These are phyloP conservation scores for Pecoramyces ruminantium DNA, from an alignment of 192 early-diverging fungal species.

Conservation along the genomic window DNA sequence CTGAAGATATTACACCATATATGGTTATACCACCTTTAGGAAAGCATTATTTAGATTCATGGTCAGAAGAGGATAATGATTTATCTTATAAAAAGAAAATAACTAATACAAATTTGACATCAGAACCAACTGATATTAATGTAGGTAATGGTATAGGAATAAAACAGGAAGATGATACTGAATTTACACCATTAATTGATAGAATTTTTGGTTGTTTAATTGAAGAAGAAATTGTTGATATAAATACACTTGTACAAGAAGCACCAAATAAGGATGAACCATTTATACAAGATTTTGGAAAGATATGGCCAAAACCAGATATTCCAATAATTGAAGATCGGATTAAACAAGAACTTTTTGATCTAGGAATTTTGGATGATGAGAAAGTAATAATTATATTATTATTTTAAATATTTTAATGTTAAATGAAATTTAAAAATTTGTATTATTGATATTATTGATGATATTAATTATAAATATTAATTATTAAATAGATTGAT, in stretches of 20 bases:
- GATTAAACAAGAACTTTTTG: constrained; percentile 61
- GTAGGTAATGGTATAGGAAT: neutral
- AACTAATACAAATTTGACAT: constrained; percentile 19
- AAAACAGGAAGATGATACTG: neutral
- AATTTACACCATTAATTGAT: neutral
- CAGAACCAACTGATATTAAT: neutral
- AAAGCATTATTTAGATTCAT: constrained; percentile 45
- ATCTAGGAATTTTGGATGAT: constrained; percentile 64
- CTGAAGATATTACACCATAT: constrained; percentile 51
- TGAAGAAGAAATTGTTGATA: neutral
- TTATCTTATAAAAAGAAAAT: constrained; percentile 50
- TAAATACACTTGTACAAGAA: neutral
- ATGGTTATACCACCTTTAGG: constrained; percentile 62
- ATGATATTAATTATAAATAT: no score
- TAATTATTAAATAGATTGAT: constrained; percentile 25
- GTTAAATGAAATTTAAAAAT: no score
- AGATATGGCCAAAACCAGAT: neutral
- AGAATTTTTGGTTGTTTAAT: neutral
- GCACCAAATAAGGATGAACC: neutral
- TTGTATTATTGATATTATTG: no score
- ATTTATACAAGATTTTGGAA: neutral
- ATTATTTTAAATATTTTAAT: no score
- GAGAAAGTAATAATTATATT: constrained; percentile 35
- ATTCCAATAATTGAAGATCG: constrained; percentile 37
- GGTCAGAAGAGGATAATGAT: constrained; percentile 36